A percentile compares a stretch with the other conserved stretches of the same genome.
Evolutionary conservation across 2,329 filamentous ascomycete genomes (phyloP).

Genomic region (Colletotrichum eremochloae): DNA sequence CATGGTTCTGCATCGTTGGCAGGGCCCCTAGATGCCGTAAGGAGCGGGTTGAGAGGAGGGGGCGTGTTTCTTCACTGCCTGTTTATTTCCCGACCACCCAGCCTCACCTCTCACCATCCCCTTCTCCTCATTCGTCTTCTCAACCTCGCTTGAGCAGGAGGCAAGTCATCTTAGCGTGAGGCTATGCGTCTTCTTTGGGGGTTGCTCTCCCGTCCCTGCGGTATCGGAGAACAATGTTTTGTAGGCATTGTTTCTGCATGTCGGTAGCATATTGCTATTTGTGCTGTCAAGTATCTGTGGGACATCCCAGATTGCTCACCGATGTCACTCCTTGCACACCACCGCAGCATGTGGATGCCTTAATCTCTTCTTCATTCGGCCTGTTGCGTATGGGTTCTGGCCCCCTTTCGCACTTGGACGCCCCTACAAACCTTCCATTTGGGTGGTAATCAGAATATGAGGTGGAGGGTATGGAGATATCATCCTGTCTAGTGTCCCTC

Average conservation of each 20-base stretch:
- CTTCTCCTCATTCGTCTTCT: neutral
- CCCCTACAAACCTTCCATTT: slow-evolving; percentile 16
- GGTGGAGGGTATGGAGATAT: slow-evolving; percentile 38
- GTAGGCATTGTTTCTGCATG: slow-evolving; percentile 4
- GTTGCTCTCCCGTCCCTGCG: slow-evolving; percentile 9
- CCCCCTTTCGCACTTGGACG: neutral
- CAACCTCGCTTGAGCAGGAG: slow-evolving; percentile 10
- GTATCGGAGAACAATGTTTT: slow-evolving; percentile 40
- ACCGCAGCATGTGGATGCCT: neutral
- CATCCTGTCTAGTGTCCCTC: neutral
- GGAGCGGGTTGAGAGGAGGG: neutral
- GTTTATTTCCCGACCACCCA: slow-evolving; percentile 12
- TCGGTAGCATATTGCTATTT: slow-evolving; percentile 19
- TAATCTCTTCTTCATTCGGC: slow-evolving; percentile 1
- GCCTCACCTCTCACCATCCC: neutral
- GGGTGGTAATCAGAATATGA: neutral
- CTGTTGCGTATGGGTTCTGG: neutral
- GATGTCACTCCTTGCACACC: neutral
- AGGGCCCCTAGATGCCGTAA: slow-evolving; percentile 17
- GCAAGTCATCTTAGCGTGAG: slow-evolving; percentile 24
- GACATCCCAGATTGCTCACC: neutral
- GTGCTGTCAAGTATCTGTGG: neutral
- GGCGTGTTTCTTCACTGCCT: neutral
- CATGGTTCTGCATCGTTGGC: slow-evolving; percentile 23
- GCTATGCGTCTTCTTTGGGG: slow-evolving; percentile 24